phyloP scores from a whole-genome alignment of 257 asterid genomes.

The Thymus mandschuricus region DNA sequence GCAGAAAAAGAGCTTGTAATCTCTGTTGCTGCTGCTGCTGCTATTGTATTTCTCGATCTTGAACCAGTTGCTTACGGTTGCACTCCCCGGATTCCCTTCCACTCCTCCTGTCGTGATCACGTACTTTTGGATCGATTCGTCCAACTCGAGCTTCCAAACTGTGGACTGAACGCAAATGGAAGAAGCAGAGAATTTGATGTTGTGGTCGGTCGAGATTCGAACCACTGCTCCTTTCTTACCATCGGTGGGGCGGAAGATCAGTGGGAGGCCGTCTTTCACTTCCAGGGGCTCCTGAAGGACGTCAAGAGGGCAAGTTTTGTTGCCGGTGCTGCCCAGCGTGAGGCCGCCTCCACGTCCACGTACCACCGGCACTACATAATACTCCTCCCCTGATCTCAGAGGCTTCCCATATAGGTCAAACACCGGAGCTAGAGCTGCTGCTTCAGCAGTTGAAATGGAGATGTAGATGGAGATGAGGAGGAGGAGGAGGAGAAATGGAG shows the following conservation, averaged over 20 bases:
- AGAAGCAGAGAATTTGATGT: slow-evolving; percentile 46
- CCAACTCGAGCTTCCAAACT: slow-evolving; percentile 46
- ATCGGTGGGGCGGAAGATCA: slow-evolving; percentile 47
- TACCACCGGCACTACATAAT: slow-evolving; percentile 49
- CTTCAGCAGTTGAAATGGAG: slow-evolving; percentile 22
- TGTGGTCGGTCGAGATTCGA: slow-evolving; percentile 47
- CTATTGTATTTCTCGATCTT: slow-evolving; percentile 32
- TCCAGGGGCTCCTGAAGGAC: slow-evolving; percentile 46
- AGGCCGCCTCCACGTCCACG: slow-evolving; percentile 71
- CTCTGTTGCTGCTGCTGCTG: not conserved
- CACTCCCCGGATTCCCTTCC: slow-evolving; percentile 52
- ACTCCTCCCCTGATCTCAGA: slow-evolving; percentile 36
- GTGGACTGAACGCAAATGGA: slow-evolving; percentile 44
- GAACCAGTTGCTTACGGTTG: slow-evolving; percentile 35
- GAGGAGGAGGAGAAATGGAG: no score
- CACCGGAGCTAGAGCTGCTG: slow-evolving; percentile 39
- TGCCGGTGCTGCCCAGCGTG: slow-evolving; percentile 34
- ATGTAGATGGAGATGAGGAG: not conserved
- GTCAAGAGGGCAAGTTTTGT: slow-evolving; percentile 46
- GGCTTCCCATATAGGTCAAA: slow-evolving; percentile 43
- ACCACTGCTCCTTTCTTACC: slow-evolving; percentile 38
- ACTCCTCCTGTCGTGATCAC: slow-evolving; percentile 46
- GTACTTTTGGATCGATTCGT: slow-evolving; percentile 34
- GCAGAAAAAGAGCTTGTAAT: slow-evolving; percentile 31
- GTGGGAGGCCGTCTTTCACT: slow-evolving; percentile 48